These are phyloP conservation scores for Quaeritorhiza haematococci DNA, from an alignment of 371 early-diverging fungal species.

Conservation along the genomic window DNA sequence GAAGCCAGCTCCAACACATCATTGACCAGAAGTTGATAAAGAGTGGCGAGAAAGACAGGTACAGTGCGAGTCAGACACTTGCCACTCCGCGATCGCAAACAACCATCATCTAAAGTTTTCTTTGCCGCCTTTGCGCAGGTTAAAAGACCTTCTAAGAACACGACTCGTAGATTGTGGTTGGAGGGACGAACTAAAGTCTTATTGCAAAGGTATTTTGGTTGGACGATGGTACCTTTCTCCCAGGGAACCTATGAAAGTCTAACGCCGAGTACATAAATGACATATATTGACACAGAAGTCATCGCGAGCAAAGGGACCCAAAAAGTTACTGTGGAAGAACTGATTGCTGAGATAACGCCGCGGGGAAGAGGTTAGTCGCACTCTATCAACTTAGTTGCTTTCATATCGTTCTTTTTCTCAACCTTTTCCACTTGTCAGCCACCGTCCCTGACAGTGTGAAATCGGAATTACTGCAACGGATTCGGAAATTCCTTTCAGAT, in stretches of 20 bases:
- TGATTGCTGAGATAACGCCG: conserved; percentile 28
- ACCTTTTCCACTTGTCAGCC: conserved; percentile 17
- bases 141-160: conserved; percentile 29
- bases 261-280: too few relatives aligned
- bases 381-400: background rate
- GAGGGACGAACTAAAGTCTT: conserved; percentile 28
- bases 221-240: background rate
- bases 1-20: background rate
- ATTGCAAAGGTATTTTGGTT: conserved; percentile 24
- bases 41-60: conserved; percentile 38
- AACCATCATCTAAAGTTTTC: background rate
- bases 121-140: conserved; percentile 5
- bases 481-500: conserved; percentile 10
- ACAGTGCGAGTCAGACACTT: background rate
- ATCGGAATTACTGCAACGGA: conserved; percentile 9
- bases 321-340: conserved; percentile 28
- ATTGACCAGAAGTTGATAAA: conserved; percentile 30
- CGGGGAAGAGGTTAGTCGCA: conserved; percentile 28
- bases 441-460: conserved; percentile 25
- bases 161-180: conserved; percentile 32
- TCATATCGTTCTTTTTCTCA: background rate
- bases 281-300: conserved; percentile 20
- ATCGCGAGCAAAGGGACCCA: conserved; percentile 22
- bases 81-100: background rate
- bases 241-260: background rate